Evolutionary conservation across 148 eudicot genomes (phyloP), one percentile per base, ranked within the genome.

Genomic region (Selenicereus undatus): DNA sequence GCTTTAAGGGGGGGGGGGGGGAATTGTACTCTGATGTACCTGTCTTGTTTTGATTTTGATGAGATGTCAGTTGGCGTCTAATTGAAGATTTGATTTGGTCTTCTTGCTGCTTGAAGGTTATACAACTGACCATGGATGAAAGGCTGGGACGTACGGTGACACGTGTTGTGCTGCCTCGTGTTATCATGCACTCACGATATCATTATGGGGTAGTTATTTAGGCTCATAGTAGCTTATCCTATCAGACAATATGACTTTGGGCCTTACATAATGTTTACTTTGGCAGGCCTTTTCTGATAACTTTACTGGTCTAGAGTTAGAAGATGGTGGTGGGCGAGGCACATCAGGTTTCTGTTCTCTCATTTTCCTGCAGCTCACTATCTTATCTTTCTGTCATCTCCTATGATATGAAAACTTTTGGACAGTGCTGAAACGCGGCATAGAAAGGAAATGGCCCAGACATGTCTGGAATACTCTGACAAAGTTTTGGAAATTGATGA

Each of bases 321-420:
- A 96, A 93, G 98, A 96, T 85, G 99, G 99, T 54, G 99, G 99
- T 79, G 99, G 99, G 60, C 95, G 99, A 71, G 99, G 99, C 84
- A 96, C 99, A 75, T 96, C 99, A 91, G 99, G 99, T 96, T 81
- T 64, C n/a, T 75, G 20, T 64, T 71, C 77, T 43, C 36, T 64
- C 50, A n/a, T 68, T 52, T 84, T 65, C 42, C 56, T 39, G 36
- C 71, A 14, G 21, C 50, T 69, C 60, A 48, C 8, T 43, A 3
- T 43, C 1, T 3, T 8, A 36, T 71, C 50, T 60, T 36, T 7
- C 68, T n/a, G 24, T n/a, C 12, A 62, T 62, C 26, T 39, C 43
- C 43, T 39, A 39, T 39, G 43, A 39, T 21, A 56, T 20, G n/a
- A 56, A 18, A 62, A 10, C 27, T 22, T 62, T n/a, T n/a, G 26